Conservation (phyloP, 116 monocot genomes). For the Cymodocea nodosa region DNA sequence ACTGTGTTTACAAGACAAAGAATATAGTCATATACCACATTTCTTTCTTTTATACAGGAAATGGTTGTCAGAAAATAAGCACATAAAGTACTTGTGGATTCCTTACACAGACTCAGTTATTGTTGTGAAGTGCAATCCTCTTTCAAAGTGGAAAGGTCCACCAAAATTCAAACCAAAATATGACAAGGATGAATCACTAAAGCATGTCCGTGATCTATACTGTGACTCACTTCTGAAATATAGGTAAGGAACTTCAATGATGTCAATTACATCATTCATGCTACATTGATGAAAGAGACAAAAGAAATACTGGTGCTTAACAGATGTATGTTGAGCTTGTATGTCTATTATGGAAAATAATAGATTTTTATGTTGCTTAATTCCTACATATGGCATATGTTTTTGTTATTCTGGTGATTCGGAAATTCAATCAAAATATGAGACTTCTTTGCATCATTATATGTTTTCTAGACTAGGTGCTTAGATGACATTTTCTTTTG, state of each 20-base stretch:
- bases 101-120: slow-evolving; percentile 88
- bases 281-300: background rate
- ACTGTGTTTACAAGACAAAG: background rate
- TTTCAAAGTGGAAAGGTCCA: slow-evolving; percentile 62
- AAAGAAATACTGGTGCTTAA: background rate
- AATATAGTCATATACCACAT: background rate
- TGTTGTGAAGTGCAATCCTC: slow-evolving; percentile 79
- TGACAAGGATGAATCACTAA: slow-evolving; percentile 64
- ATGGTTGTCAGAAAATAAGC: slow-evolving; percentile 86
- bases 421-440: no score
- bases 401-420: no score
- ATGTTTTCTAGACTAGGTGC: no score
- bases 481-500: no score
- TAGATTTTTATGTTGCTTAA: no score
- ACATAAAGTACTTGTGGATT: slow-evolving; percentile 92
- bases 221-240: slow-evolving; percentile 54
- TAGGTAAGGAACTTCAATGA: slow-evolving; percentile 22
- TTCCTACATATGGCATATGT: no score
- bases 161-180: slow-evolving; percentile 54
- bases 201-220: slow-evolving; percentile 65
- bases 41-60: slow-evolving; percentile 48
- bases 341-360: no score
- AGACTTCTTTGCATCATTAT: no score
- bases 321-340: background rate
- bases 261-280: background rate